Evolutionary conservation across 1,284 basidiomycete species (phyloP), one percentile per base, ranked within the genome.

Genomic region (Ceratobasidium sp.): DNA sequence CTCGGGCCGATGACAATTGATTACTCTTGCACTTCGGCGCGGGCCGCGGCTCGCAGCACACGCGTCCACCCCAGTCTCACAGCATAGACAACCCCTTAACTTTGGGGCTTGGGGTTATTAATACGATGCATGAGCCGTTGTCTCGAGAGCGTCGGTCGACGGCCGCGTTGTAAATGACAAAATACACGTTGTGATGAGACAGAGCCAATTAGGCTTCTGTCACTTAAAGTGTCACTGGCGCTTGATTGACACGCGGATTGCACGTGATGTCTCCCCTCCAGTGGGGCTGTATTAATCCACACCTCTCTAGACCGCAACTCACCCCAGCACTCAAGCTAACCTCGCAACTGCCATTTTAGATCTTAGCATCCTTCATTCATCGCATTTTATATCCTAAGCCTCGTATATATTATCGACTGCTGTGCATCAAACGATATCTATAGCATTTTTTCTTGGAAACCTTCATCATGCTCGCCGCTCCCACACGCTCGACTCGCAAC

Each of bases 401-500:
- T 56, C 20, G n/a, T 75, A 75, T 75, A 75, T 64, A 74, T 66
- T 75, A 46, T 54, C 70, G 52, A 40, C 52, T 52, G n/a, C 48
- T 28, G 50, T 50, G 38, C 73, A 44, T 57, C 56, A 42, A 57
- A 56, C 46, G 48, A 56, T 65, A 65, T 75, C 61, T 66, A 62
- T 57, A 59, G 15, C 42, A 56, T 44, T 65, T 75, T 66, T 65
- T 66, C 38, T 75, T 75, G 50, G n/a, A 62, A 62, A 50, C 50
- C 54, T 33, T 23, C 73, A 74, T 62, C 28, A 75, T 75, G 73
- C 73, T 75, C 48, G 61, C 50, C 46, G 62, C 73, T 75, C 62
- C 73, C 73, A 75, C 73, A 66, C 73, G 73, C 50, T 66, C 73
- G 10, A 50, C 54, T 44, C 73, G 73, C 73, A 75, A 48, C 9